These are phyloP conservation scores for Rhizopogon roseolus DNA, from an alignment of 768 basidiomycete genomes.

Conservation along the genomic window DNA sequence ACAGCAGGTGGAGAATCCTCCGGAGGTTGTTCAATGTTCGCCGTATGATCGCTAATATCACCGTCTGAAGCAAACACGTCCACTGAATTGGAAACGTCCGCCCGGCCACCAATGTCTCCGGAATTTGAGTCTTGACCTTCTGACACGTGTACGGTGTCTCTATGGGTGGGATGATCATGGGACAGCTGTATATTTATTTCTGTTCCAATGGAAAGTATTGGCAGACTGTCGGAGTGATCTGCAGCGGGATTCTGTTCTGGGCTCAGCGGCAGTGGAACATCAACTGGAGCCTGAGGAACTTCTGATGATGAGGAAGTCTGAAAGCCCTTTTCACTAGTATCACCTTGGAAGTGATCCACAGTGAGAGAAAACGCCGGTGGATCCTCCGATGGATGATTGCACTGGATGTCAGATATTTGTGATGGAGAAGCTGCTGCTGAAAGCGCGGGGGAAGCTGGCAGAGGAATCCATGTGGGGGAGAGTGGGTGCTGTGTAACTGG, in stretches of 20 bases:
- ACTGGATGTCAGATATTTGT: not conserved
- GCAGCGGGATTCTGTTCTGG: too few relatives aligned
- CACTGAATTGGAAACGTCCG: not conserved
- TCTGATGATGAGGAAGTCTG: not conserved
- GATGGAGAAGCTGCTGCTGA: not conserved
- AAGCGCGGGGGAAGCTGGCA: constrained; percentile 36
- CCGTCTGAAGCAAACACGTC: not conserved
- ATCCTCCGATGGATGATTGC: not conserved
- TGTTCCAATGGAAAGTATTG: not conserved
- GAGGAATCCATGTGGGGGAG: constrained; percentile 39
- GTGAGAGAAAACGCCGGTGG: not conserved
- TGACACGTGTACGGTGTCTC: not conserved
- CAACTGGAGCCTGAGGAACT: not conserved
- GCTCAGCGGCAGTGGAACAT: not conserved
- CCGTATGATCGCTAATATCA: not conserved
- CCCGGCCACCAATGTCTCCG: not conserved
- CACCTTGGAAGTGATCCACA: not conserved
- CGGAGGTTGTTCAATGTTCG: not conserved
- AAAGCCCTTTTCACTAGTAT: not conserved
- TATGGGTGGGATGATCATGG: not conserved
- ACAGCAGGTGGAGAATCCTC: not conserved
- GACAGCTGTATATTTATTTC: not conserved
- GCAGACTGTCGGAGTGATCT: not conserved
- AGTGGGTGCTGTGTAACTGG: constrained; percentile 28
- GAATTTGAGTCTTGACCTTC: not conserved